Evolutionary conservation across 257 asterid genomes (phyloP).

Genomic region (Anisodus acutangulus): DNA sequence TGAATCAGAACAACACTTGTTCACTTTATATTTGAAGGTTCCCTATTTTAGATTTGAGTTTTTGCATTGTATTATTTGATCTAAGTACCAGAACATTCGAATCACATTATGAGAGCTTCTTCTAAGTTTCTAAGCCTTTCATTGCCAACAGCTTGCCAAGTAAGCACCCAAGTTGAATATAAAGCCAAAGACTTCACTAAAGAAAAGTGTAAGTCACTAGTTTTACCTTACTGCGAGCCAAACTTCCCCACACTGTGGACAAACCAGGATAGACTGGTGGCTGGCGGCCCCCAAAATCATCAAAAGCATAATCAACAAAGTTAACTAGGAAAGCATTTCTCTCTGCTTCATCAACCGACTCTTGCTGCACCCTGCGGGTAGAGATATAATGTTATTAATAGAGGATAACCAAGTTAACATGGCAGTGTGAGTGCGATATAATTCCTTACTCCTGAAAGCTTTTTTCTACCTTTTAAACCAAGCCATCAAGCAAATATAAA

Average conservation of each 20-base stretch:
- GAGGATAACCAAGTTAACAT: constrained; percentile 4
- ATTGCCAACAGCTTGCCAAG: constrained; percentile 25
- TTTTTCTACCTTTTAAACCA: background rate
- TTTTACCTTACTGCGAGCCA: constrained; percentile 99
- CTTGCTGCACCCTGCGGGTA: constrained; percentile 84
- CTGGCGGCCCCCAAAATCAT: constrained; percentile 97
- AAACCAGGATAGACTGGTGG: constrained; percentile 99
- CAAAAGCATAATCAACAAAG: constrained; percentile 92
- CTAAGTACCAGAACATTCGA: constrained; percentile 14
- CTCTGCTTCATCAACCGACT: constrained; percentile 97
- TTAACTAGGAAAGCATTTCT: constrained; percentile 90
- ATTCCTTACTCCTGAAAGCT: background rate
- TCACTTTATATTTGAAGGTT: background rate
- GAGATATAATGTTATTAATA: background rate
- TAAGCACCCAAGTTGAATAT: constrained; percentile 13
- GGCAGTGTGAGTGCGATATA: background rate
- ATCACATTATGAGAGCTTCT: constrained; percentile 5
- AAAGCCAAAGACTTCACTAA: constrained; percentile 14
- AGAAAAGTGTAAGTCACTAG: constrained; percentile 30
- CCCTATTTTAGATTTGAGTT: background rate
- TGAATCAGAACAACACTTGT: background rate
- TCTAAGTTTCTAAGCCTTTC: constrained; percentile 8
- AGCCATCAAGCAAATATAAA: constrained; percentile 10
- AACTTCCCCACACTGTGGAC: constrained; percentile 99
- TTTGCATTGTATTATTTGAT: constrained; percentile 10